phyloP scores from a whole-genome alignment of 2,329 filamentous ascomycete species.

The Xylaria sp. region DNA sequence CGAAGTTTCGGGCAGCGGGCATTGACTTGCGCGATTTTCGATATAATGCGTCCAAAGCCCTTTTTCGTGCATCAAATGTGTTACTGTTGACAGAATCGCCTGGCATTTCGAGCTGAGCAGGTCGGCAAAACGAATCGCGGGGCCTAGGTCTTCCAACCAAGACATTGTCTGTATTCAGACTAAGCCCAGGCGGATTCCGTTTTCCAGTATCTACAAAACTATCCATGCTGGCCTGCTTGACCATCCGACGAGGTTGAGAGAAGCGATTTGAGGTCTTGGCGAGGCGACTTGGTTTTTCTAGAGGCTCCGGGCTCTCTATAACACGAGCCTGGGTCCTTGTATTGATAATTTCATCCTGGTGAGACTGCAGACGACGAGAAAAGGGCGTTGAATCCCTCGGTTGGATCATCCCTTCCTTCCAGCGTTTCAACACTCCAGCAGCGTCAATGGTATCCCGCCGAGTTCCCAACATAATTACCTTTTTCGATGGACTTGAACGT shows the following conservation, averaged over 20 bases:
- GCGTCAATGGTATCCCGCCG: constrained; percentile 71
- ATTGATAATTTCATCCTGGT: constrained; percentile 3
- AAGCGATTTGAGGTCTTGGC: constrained; percentile 42
- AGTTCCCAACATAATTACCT: constrained; percentile 70
- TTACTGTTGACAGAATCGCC: constrained; percentile 51
- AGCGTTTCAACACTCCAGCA: constrained; percentile 62
- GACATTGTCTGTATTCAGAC: constrained; percentile 5
- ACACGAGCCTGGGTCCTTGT: constrained; percentile 1
- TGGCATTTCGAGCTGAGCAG: constrained; percentile 67
- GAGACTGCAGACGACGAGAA: constrained; percentile 3
- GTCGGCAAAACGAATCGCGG: constrained; percentile 50
- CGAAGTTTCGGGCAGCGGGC: constrained; percentile 45
- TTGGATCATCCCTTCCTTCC: constrained; percentile 65
- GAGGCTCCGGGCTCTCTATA: constrained; percentile 1
- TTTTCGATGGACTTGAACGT: constrained; percentile 65
- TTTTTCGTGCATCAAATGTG: constrained; percentile 64
- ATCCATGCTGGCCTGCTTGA: constrained; percentile 49
- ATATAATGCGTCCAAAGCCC: constrained; percentile 66
- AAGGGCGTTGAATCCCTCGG: constrained; percentile 50
- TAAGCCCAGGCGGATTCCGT: constrained; percentile 20
- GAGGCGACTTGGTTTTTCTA: constrained; percentile 2
- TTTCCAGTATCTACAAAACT: constrained; percentile 47
- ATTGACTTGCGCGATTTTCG: constrained; percentile 53
- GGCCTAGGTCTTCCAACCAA: constrained; percentile 31
- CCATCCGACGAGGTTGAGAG: constrained; percentile 44